A percentile compares a stretch with the other conserved stretches of the same genome.
These are phyloP conservation scores for Farysia itapuensis DNA, from an alignment of 1,284 basidiomycete genomes.

Conservation along the genomic window DNA sequence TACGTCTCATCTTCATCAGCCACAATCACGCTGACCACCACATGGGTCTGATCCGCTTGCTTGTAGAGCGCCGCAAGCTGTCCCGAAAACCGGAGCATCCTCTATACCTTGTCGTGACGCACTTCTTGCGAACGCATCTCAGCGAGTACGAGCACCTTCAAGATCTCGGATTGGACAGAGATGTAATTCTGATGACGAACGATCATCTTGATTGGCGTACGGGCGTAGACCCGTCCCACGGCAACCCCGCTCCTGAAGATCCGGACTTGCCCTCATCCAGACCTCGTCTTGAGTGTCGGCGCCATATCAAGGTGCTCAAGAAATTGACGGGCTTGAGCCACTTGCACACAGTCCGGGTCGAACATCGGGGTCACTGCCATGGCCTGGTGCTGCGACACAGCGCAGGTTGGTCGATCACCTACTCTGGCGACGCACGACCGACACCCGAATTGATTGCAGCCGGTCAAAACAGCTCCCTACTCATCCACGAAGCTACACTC, in stretches of 20 bases:
- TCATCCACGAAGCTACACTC: constrained; percentile 94
- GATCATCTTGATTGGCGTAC: constrained; percentile 34
- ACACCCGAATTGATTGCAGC: constrained; percentile 70
- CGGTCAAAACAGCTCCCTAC: constrained; percentile 72
- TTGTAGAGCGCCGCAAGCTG: constrained; percentile 74
- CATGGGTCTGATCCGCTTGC: constrained; percentile 74
- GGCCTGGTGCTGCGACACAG: constrained; percentile 62
- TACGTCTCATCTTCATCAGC: constrained; percentile 81
- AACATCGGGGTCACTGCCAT: constrained; percentile 27
- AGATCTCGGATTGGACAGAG: constrained; percentile 68
- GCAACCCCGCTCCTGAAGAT: constrained; percentile 1
- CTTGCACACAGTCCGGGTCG: constrained; percentile 37
- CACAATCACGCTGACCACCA: constrained; percentile 95
- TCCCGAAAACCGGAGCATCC: constrained; percentile 49
- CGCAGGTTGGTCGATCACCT: constrained; percentile 55
- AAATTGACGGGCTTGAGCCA: constrained; percentile 11
- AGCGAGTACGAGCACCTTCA: constrained; percentile 70
- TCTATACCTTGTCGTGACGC: constrained; percentile 72
- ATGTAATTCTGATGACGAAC: constrained; percentile 58
- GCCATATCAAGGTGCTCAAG: constrained; percentile 16
- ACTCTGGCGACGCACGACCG: constrained; percentile 86
- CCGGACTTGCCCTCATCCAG: too few relatives aligned
- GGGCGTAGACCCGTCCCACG: constrained; percentile 28
- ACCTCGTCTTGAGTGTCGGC: constrained; percentile 3
- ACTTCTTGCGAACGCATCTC: constrained; percentile 68